Evolutionary conservation across 495 filamentous ascomycete genomes (phyloP).

Genomic region (Aspergillus nanangensis): DNA sequence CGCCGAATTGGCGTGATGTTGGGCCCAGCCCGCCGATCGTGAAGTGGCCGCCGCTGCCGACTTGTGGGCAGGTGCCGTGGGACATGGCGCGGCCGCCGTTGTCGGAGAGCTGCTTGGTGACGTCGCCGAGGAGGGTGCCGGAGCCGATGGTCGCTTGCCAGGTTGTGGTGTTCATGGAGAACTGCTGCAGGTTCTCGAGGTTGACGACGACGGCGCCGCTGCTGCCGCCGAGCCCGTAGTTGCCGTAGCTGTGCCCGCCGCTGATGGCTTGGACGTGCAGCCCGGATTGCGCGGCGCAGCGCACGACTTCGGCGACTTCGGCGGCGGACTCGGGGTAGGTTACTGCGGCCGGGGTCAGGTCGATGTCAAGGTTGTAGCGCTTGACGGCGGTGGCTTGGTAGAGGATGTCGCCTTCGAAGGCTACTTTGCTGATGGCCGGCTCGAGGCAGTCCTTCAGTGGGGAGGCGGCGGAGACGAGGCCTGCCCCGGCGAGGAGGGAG

Average conservation of each 20-base stretch:
- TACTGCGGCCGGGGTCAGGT: slow-evolving; percentile 57
- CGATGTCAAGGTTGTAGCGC: slow-evolving; percentile 59
- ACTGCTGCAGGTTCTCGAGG: slow-evolving; percentile 42
- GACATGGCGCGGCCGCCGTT: slow-evolving; percentile 61
- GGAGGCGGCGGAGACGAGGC: too few species aligned
- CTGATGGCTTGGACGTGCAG: slow-evolving; percentile 64
- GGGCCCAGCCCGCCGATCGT: slow-evolving; percentile 67
- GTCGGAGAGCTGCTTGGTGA: slow-evolving; percentile 53
- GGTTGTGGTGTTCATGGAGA: slow-evolving; percentile 49
- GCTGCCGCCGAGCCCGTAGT: slow-evolving; percentile 44
- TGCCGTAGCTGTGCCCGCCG: slow-evolving; percentile 72
- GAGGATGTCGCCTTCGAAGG: slow-evolving; percentile 16
- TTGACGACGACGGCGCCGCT: slow-evolving; percentile 42
- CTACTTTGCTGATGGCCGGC: too few species aligned
- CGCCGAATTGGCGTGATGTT: slow-evolving; percentile 58
- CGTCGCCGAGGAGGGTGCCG: slow-evolving; percentile 57
- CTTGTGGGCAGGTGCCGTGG: slow-evolving; percentile 61
- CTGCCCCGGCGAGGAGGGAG: too few species aligned
- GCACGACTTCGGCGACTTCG: slow-evolving; percentile 55
- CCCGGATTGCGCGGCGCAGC: slow-evolving; percentile 49
- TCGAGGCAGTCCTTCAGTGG: too few species aligned
- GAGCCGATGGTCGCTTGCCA: slow-evolving; percentile 60
- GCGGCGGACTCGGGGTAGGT: slow-evolving; percentile 52
- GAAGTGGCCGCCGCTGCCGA: slow-evolving; percentile 70
- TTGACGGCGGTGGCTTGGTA: slow-evolving; percentile 15